Percentiles rank a stretch among this genome's conserved stretches.
These are phyloP conservation scores for Candida sakaeoensis DNA, from an alignment of 805 yeast genomes.

Conservation along the genomic window DNA sequence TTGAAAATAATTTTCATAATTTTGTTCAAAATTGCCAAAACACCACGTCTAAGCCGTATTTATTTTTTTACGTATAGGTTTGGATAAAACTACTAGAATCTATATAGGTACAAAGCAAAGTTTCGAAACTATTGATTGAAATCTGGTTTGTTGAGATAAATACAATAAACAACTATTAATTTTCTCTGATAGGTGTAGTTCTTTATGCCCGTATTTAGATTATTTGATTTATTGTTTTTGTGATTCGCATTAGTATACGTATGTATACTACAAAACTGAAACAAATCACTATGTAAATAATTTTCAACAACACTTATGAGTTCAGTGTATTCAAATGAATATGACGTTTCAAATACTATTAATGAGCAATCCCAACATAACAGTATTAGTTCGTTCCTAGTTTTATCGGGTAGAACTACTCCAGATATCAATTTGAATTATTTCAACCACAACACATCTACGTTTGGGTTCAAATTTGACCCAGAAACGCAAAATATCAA, in stretches of 20 bases:
- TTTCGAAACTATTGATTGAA: no score
- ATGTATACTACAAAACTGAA: background rate
- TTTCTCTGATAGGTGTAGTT: no score
- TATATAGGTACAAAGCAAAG: no score
- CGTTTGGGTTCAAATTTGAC: background rate
- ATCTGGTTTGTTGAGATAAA: no score
- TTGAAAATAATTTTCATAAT: no score
- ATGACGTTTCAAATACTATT: background rate
- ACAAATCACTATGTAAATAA: background rate
- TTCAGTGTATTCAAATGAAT: constrained; percentile 2
- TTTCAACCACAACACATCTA: background rate
- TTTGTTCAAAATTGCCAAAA: no score
- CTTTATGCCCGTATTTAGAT: no score
- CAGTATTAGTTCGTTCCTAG: background rate
- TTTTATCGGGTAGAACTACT: constrained; percentile 4
- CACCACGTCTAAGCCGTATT: no score
- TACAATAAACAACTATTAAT: no score
- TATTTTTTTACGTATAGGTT: no score
- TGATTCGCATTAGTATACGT: background rate
- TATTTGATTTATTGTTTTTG: background rate
- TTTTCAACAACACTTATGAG: background rate
- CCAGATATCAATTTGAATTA: constrained; percentile 2
- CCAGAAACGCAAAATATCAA: background rate
- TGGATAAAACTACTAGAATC: no score
- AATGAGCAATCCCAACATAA: background rate